Evolutionary conservation across 805 yeast species (phyloP), one percentile per base, ranked within the genome.

Genomic region (Hemisphaericaspora nanyangensis): DNA sequence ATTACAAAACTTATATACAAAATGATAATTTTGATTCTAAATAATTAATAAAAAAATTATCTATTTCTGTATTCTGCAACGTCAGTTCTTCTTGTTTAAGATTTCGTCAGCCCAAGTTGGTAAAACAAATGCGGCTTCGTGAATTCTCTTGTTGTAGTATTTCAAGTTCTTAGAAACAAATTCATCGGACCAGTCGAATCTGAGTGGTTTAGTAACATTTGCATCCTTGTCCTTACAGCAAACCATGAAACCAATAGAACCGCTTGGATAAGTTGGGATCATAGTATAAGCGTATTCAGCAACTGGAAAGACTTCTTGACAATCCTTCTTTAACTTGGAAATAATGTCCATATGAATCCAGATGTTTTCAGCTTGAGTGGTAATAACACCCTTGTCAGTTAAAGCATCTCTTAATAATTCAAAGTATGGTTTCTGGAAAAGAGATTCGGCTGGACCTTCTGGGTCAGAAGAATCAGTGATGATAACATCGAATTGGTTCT

Each of bases 401-500:
- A 91, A 77, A n/a, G 98, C 96, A 47, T 80, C 83, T 61, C 74
- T 70, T 61, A 91, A 74, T 46, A 91, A 77, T 65, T 83, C 76
- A 63, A 90, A 91, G 75, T 91, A 91, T 20, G 89, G 87, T 62
- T 85, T 83, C 70, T 90, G 95, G 79, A 93, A 93, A 37, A 91
- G 76, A 27, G 87, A 74, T 64, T 83, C 96, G 36, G 98, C 98
- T 25, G 99, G 98, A 40, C 98, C 99, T 65, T 91, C 98, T 35
- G 98, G 98, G 65, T 91, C 98, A 25, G 96, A 87, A 22, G 97
- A 89, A 63, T 91, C 99, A 37, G 98, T 91, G 63, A 91, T 85
- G 64, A 91, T 91, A 34, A 90, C 97, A 60, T 91, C 99, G 54
- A 86, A 91, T 41, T 86, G 77, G 70, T 86, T 84, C 63, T 81